Percentiles rank a stretch among this genome's conserved stretches.
These are phyloP conservation scores for Penicillium vulpinum DNA, from an alignment of 2,329 filamentous ascomycete genomes.

Conservation along the genomic window DNA sequence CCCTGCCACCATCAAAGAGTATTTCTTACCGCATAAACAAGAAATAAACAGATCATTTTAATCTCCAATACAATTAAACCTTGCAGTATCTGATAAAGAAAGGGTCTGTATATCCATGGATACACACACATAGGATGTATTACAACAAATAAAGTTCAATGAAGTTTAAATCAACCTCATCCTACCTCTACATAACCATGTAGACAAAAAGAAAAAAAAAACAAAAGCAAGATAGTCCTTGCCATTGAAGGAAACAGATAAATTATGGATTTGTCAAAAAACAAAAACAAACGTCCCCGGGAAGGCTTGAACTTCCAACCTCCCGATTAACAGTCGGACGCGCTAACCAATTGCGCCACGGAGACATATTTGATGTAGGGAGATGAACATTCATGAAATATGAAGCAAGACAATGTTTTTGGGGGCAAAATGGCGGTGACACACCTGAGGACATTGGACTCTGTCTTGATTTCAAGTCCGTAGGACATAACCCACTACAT, in stretches of 20 bases:
- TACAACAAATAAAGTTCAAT: neutral
- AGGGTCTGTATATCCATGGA: neutral
- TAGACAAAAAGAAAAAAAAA: neutral
- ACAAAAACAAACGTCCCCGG: conserved; percentile 33
- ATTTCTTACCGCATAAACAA: no score
- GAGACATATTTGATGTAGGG: conserved; percentile 17
- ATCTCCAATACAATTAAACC: neutral
- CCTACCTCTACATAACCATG: neutral
- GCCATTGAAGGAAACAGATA: no score
- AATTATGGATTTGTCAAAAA: neutral
- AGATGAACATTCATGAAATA: neutral
- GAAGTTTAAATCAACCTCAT: neutral
- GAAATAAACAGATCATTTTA: no score
- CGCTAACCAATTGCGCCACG: conserved; percentile 39
- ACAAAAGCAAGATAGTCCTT: neutral
- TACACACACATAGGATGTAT: neutral
- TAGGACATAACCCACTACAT: no score
- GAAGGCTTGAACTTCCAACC: conserved; percentile 45
- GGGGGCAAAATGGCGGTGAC: no score
- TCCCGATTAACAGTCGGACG: conserved; percentile 40
- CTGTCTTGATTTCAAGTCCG: no score
- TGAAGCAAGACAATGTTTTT: neutral
- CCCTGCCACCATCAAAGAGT: neutral
- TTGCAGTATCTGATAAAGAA: neutral
- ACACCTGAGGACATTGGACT: no score